phyloP scores from a whole-genome alignment of 2,329 filamentous ascomycete species.

The Venturia pyrina region DNA sequence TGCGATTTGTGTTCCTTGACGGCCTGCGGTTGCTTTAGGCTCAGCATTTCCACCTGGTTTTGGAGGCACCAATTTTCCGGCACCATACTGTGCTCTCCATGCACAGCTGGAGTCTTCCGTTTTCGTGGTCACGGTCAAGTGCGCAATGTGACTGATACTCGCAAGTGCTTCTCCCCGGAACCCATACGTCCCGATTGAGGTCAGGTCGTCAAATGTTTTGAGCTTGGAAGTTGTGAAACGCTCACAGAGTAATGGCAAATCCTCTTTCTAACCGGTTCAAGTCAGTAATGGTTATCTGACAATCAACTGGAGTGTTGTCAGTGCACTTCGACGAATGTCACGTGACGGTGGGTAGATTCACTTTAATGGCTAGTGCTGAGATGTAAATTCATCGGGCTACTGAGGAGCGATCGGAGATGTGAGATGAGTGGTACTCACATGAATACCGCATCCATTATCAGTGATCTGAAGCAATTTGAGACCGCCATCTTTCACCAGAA shows the following conservation, averaged over 20 bases:
- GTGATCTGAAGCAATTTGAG: conserved; percentile 93
- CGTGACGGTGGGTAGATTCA: neutral
- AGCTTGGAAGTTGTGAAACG: conserved; percentile 96
- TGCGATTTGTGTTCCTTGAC: conserved; percentile 86
- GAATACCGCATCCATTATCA: conserved; percentile 92
- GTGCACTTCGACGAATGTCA: neutral
- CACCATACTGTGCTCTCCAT: conserved; percentile 80
- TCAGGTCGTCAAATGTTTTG: conserved; percentile 83
- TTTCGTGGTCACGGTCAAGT: conserved; percentile 88
- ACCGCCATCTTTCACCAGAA: conserved; percentile 88
- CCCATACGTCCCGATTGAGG: conserved; percentile 88
- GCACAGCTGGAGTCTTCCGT: conserved; percentile 80
- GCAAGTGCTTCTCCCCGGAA: conserved; percentile 93
- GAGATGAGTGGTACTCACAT: conserved; percentile 46
- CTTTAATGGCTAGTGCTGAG: neutral
- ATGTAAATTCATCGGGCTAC: neutral
- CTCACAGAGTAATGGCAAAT: conserved; percentile 84
- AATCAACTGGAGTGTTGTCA: neutral
- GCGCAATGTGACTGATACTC: conserved; percentile 97
- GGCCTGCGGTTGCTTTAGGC: conserved; percentile 78
- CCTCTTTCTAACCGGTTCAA: conserved; percentile 57
- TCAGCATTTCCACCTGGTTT: conserved; percentile 83
- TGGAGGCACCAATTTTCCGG: conserved; percentile 67
- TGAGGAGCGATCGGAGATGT: too few species aligned
- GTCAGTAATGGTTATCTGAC: neutral